A percentile compares a stretch with the other conserved stretches of the same genome.
Conservation (phyloP, 1,284 basidiomycete genomes). For the Tranzscheliella williamsii region DNA sequence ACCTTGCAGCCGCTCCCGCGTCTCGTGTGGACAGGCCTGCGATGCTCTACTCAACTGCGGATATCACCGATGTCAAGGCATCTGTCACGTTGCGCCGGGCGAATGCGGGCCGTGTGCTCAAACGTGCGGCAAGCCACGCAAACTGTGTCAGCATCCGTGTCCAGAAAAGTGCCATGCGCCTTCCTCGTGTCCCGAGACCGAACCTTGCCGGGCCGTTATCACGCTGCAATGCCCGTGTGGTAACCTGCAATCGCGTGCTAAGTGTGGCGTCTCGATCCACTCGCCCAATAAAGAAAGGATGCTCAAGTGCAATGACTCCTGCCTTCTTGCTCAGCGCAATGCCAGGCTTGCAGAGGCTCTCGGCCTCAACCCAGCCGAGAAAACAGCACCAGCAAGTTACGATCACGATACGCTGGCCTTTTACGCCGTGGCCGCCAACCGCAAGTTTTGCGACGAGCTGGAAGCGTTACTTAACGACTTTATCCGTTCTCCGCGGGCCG, state of each 20-base stretch:
- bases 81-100: slow-evolving; percentile 47
- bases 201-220: slow-evolving; percentile 52
- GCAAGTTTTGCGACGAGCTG: slow-evolving; percentile 47
- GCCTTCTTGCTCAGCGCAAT: slow-evolving; percentile 57
- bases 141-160: slow-evolving; percentile 54
- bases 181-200: slow-evolving; percentile 46
- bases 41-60: slow-evolving; percentile 52
- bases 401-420: slow-evolving; percentile 38
- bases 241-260: slow-evolving; percentile 45
- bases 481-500: slow-evolving; percentile 51
- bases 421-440: slow-evolving; percentile 40
- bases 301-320: slow-evolving; percentile 56
- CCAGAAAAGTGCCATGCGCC: slow-evolving; percentile 55
- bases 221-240: slow-evolving; percentile 55
- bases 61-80: slow-evolving; percentile 48
- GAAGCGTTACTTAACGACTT: slow-evolving; percentile 54
- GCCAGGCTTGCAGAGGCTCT: slow-evolving; percentile 57
- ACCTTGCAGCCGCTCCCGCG: slow-evolving; percentile 50
- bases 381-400: slow-evolving; percentile 34
- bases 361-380: slow-evolving; percentile 47
- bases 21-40: slow-evolving; percentile 53
- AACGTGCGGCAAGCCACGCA: slow-evolving; percentile 51
- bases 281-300: slow-evolving; percentile 35
- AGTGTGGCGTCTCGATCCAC: slow-evolving; percentile 44
- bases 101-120: slow-evolving; percentile 54